These are phyloP conservation scores for Escallonia herrerae DNA, from an alignment of 129 eudicot genomes.

Conservation along the genomic window DNA sequence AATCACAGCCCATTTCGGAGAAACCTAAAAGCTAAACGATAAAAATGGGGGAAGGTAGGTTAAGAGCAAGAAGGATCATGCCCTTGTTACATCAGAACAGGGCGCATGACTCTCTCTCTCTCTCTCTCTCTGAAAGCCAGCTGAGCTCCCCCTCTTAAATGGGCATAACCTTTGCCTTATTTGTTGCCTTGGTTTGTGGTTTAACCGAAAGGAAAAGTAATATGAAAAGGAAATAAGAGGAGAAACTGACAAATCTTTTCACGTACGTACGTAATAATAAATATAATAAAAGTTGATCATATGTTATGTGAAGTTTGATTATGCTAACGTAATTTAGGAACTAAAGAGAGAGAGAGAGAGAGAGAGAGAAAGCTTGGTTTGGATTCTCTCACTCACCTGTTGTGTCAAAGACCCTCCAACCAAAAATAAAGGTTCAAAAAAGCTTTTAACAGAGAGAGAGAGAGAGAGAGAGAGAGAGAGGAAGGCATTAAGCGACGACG, in stretches of 20 bases:
- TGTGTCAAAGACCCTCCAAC: conserved; percentile 6
- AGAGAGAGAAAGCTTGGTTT: neutral
- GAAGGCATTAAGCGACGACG: neutral
- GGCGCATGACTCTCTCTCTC: conserved; percentile 20
- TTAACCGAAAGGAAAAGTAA: conserved; percentile 11
- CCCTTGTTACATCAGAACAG: conserved; percentile 21
- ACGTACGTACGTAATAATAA: neutral
- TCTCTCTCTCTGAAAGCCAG: conserved; percentile 9
- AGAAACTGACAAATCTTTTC: neutral
- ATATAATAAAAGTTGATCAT: neutral
- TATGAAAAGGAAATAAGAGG: conserved; percentile 4
- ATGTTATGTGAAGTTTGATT: neutral
- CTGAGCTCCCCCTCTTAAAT: conserved; percentile 4
- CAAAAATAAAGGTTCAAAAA: neutral
- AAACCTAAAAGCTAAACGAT: neutral
- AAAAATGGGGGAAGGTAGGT: conserved; percentile 23
- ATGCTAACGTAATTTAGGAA: neutral
- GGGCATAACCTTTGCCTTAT: conserved; percentile 7
- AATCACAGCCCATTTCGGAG: neutral
- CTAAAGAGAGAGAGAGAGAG: conserved; percentile 14
- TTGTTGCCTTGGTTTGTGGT: conserved; percentile 14
- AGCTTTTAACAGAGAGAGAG: neutral
- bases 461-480: neutral
- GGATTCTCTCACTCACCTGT: neutral
- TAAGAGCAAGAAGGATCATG: conserved; percentile 22